phyloP scores from a whole-genome alignment of 768 basidiomycete species.

The Sistotremastrum suecicum region DNA sequence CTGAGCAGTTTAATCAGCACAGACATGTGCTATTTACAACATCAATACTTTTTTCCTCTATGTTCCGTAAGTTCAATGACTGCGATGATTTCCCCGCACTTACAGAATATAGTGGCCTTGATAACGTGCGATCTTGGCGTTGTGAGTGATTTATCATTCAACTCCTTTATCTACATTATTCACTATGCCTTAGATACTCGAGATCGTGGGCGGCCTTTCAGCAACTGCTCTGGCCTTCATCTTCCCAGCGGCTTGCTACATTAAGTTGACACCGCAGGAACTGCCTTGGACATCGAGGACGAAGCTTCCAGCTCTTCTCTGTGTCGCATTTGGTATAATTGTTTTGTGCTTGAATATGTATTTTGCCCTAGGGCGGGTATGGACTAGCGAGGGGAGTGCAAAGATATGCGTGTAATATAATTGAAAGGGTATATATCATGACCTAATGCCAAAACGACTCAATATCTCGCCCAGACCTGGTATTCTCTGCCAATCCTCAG shows the following conservation, averaged over 20 bases:
- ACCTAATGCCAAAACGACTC: conserved; percentile 6
- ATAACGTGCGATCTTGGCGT: conserved; percentile 96
- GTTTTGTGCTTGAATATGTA: conserved; percentile 71
- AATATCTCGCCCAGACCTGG: conserved; percentile 32
- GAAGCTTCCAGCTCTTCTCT: conserved; percentile 63
- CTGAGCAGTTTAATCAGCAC: conserved; percentile 66
- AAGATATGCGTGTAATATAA: conserved; percentile 50
- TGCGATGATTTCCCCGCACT: not conserved
- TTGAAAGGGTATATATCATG: not conserved
- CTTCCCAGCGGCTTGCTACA: conserved; percentile 77
- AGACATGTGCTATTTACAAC: conserved; percentile 89
- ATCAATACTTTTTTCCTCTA: conserved; percentile 62
- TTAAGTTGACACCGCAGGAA: conserved; percentile 48
- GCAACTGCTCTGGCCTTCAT: conserved; percentile 89
- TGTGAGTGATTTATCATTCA: not conserved
- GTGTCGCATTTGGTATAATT: conserved; percentile 57
- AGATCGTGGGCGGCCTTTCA: conserved; percentile 94
- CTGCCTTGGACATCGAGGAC: conserved; percentile 52
- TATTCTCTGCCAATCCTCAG: conserved; percentile 46
- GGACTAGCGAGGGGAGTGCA: conserved; percentile 55
- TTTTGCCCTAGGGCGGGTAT: conserved; percentile 65
- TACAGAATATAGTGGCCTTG: conserved; percentile 49
- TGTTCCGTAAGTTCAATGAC: conserved; percentile 48
- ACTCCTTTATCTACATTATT: no score
- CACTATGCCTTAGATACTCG: conserved; percentile 42